Conservation (phyloP, 257 asterid species). For the Plantago major region DNA sequence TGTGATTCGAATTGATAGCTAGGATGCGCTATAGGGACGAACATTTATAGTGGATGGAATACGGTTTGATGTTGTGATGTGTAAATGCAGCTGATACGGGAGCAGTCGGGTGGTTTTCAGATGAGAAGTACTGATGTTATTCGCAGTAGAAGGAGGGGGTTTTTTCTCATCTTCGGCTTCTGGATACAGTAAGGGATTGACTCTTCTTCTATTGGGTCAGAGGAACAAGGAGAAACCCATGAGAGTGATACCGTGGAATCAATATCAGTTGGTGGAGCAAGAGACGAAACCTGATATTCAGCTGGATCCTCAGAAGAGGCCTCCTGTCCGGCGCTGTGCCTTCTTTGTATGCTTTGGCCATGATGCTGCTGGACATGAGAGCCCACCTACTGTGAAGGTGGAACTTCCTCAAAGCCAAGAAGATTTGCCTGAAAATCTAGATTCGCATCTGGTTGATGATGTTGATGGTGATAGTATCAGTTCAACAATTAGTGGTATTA, state of each 20-base stretch:
- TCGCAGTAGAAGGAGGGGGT: constrained; percentile 99
- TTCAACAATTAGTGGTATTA: constrained; percentile 32
- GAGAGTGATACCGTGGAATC: constrained; percentile 98
- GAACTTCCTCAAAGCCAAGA: constrained; percentile 64
- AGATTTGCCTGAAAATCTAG: constrained; percentile 33
- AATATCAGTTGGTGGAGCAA: constrained; percentile 93
- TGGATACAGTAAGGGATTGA: constrained; percentile 92
- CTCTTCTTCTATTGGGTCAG: constrained; percentile 88
- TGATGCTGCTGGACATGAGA: constrained; percentile 61
- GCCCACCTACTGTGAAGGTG: constrained; percentile 61
- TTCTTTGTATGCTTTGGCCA: constrained; percentile 83
- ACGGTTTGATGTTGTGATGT: constrained; percentile 20
- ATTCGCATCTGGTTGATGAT: constrained; percentile 24
- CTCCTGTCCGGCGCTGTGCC: constrained; percentile 72
- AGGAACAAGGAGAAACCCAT: constrained; percentile 84
- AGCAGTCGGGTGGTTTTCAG: constrained; percentile 43
- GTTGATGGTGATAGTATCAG: constrained; percentile 25
- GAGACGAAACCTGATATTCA: constrained; percentile 72
- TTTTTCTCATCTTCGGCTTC: constrained; percentile 98
- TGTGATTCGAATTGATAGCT: neutral
- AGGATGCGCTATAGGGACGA: too few relatives aligned
- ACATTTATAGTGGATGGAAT: constrained; percentile 4
- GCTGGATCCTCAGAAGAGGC: constrained; percentile 86
- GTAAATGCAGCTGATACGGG: constrained; percentile 22
- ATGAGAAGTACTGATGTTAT: constrained; percentile 90